Evolutionary conservation across 148 eudicot genomes (phyloP).

Genomic region (Spergularia marina): DNA sequence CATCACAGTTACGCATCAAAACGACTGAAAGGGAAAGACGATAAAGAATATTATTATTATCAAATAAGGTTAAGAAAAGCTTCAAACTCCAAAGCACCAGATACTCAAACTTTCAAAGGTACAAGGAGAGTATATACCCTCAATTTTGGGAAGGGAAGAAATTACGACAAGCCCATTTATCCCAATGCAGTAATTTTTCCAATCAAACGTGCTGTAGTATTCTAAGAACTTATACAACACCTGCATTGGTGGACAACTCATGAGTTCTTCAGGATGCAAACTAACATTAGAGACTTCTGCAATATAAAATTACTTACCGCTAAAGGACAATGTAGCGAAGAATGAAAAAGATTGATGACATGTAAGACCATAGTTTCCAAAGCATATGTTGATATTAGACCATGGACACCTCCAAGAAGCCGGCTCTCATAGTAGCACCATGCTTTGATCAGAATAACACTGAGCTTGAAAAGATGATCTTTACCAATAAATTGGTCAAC

Average conservation of each 20-base stretch:
- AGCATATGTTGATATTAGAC: slow-evolving; percentile 59
- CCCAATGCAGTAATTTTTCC: slow-evolving; percentile 40
- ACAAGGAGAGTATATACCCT: slow-evolving; percentile 29
- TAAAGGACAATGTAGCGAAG: slow-evolving; percentile 38
- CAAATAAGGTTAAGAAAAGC: slow-evolving; percentile 1
- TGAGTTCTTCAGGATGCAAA: slow-evolving; percentile 7
- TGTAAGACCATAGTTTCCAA: slow-evolving; percentile 50
- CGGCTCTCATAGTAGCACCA: slow-evolving; percentile 69
- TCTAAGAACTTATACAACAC: slow-evolving; percentile 45
- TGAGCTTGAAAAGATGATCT: slow-evolving; percentile 54
- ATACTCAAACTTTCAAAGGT: background rate
- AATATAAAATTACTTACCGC: slow-evolving; percentile 32
- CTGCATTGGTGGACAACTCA: slow-evolving; percentile 25
- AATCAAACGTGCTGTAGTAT: slow-evolving; percentile 53
- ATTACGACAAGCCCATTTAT: slow-evolving; percentile 38
- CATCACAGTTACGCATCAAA: slow-evolving; percentile 24
- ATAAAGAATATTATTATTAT: slow-evolving; percentile 6
- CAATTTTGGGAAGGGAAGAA: slow-evolving; percentile 40
- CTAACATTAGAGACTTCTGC: slow-evolving; percentile 2
- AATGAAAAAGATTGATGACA: slow-evolving; percentile 42
- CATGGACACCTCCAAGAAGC: slow-evolving; percentile 48
- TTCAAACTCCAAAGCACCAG: background rate
- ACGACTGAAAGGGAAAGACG: slow-evolving; percentile 29
- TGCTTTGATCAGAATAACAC: slow-evolving; percentile 53
- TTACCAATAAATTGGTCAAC: slow-evolving; percentile 45